Evolutionary conservation across 208 protist genomes (phyloP), one percentile per base, ranked within the genome.

Genomic region (Acanthamoeba lenticulata): DNA sequence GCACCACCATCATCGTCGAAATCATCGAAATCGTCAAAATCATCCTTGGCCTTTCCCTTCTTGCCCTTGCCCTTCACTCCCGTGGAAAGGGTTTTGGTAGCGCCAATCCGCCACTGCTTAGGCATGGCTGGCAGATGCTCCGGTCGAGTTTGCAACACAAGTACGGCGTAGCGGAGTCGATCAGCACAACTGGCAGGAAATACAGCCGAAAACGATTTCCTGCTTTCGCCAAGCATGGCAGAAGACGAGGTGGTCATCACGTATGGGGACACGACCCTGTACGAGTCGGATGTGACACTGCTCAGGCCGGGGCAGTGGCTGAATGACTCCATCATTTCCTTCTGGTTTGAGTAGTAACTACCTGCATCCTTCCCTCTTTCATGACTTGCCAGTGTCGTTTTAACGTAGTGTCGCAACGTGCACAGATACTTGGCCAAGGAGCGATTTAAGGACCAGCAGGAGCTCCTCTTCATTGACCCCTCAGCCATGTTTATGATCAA

Each of bases 401-500:
- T 38, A 6, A 45, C 6, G 5, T 38, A 1, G 32, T 62, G n/a
- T n/a, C n/a, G n/a, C 17, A 21, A 60, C 15, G 3, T 2, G 9
- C 21, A 27, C 38, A 86, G 77, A 57, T 86, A 86, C 45, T 36
- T 86, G 44, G 45, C 77, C 29, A n/a, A 34, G 21, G 77, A 57
- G 29, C 24, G n/a, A 17, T 86, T 86, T 27, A 77, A 77, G 65
- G 65, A 77, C 32, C 77, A 57, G 7, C 29, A n/a, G 24, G 77
- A 86, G 21, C 38, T 29, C 24, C 45, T 86, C 29, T 86, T 47
- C 44, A 29, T 86, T 11, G 77, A 86, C 44, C 77, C 77, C 0
- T 60, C 44, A 7, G 45, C 77, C 17, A 86, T 86, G 77, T 86
- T 86, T 40, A 86, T 86, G 77, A 86, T 86, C 45, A 60, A 47